These are phyloP conservation scores for Aspergillus sparsus DNA, from an alignment of 495 filamentous ascomycete genomes.

Conservation along the genomic window DNA sequence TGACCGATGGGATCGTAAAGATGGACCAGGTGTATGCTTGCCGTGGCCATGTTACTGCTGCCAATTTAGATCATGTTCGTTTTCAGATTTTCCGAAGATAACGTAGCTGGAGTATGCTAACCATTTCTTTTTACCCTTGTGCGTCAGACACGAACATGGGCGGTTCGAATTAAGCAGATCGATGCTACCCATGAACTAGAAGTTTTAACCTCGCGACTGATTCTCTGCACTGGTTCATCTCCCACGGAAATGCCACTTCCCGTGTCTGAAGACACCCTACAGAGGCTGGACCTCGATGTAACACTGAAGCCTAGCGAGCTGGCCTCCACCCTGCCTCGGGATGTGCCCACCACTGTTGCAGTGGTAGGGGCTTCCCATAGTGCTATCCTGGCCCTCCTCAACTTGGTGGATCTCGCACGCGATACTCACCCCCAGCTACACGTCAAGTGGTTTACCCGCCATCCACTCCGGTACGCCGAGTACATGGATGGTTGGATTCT, in stretches of 20 bases:
- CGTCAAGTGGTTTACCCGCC: conserved; percentile 62
- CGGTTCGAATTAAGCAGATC: conserved; percentile 38
- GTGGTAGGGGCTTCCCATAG: conserved; percentile 64
- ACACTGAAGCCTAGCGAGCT: conserved; percentile 57
- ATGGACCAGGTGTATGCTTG: conserved; percentile 45
- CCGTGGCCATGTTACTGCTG: conserved; percentile 44
- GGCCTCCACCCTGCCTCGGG: conserved; percentile 38
- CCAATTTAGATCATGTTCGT: conserved; percentile 39
- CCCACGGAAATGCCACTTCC: conserved; percentile 50
- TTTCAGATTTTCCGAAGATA: not conserved
- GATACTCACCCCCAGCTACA: conserved; percentile 52
- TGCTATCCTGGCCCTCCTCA: conserved; percentile 61
- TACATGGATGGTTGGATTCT: conserved; percentile 63
- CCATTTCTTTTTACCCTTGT: not conserved
- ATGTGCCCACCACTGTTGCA: conserved; percentile 43
- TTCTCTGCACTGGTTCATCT: conserved; percentile 60
- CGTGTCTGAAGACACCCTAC: conserved; percentile 31
- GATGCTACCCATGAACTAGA: conserved; percentile 35
- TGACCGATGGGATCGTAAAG: conserved; percentile 52
- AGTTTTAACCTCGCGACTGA: conserved; percentile 43
- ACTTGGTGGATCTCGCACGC: conserved; percentile 54
- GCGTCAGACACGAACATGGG: conserved; percentile 43
- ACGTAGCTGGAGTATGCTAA: not conserved
- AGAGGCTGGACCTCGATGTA: conserved; percentile 54
- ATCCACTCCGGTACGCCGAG: conserved; percentile 60